A percentile compares a stretch with the other conserved stretches of the same genome.
Conservation (phyloP, 805 yeast genomes). For the Sugiyamaella floridensis region DNA sequence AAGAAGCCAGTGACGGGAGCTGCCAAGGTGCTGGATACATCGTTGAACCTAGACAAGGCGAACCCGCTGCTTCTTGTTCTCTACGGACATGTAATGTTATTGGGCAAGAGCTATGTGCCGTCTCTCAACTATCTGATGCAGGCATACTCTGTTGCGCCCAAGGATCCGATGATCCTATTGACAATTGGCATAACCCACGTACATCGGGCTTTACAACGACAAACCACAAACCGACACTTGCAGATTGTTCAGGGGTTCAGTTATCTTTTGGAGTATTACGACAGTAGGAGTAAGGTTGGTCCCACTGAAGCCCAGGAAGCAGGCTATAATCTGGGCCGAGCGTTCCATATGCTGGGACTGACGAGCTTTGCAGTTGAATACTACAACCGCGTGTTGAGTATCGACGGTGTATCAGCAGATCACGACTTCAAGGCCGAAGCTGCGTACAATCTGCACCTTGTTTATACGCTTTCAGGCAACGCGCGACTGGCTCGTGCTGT, state of each 20-base stretch:
- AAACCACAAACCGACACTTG: constrained; percentile 75
- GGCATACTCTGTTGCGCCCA: constrained; percentile 56
- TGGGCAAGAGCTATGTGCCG: constrained; percentile 76
- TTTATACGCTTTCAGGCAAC: constrained; percentile 74
- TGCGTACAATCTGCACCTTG: constrained; percentile 74
- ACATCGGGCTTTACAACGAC: constrained; percentile 87
- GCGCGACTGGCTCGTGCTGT: constrained; percentile 52
- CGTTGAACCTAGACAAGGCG: constrained; percentile 19
- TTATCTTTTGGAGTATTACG: constrained; percentile 64
- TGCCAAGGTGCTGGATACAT: constrained; percentile 49
- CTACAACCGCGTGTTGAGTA: constrained; percentile 59
- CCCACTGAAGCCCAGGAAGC: constrained; percentile 63
- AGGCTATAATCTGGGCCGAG: constrained; percentile 73
- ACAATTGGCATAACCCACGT: constrained; percentile 72
- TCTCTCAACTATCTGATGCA: constrained; percentile 71
- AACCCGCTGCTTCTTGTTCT: constrained; percentile 66
- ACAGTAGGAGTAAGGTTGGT: constrained; percentile 35
- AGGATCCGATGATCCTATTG: constrained; percentile 75
- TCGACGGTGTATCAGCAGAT: constrained; percentile 36
- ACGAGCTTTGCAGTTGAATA: constrained; percentile 64
- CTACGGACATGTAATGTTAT: constrained; percentile 73
- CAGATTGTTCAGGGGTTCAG: constrained; percentile 85
- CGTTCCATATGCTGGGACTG: constrained; percentile 78
- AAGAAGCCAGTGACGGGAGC: constrained; percentile 61
- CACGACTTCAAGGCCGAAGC: constrained; percentile 67